phyloP scores from a whole-genome alignment of 2,329 filamentous ascomycete species.

The Claviceps quebecensis region DNA sequence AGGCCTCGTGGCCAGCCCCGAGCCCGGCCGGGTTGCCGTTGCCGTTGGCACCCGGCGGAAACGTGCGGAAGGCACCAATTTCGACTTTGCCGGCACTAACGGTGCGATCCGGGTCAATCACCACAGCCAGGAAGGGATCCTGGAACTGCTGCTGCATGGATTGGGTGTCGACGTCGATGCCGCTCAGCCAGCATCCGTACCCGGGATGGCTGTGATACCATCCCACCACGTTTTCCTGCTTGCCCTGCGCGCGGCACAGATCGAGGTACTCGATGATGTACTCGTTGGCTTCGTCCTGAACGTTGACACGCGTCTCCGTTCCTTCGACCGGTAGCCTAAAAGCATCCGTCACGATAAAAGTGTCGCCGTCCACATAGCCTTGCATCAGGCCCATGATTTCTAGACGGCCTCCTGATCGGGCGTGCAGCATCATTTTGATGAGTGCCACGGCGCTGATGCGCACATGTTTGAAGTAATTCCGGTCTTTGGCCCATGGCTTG shows the following conservation, averaged over 20 bases:
- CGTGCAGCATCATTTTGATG: slow-evolving; percentile 99
- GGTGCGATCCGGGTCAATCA: slow-evolving; percentile 91
- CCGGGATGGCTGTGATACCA: slow-evolving; percentile 98
- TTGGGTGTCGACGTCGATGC: slow-evolving; percentile 89
- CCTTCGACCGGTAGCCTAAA: slow-evolving; percentile 91
- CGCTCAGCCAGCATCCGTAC: slow-evolving; percentile 94
- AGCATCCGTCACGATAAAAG: slow-evolving; percentile 85
- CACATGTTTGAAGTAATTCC: slow-evolving; percentile 82
- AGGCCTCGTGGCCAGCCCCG: slow-evolving; percentile 7
- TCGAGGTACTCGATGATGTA: slow-evolving; percentile 84
- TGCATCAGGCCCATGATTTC: slow-evolving; percentile 99
- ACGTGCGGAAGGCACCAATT: slow-evolving; percentile 92
- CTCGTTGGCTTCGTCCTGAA: slow-evolving; percentile 89
- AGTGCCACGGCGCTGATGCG: slow-evolving; percentile 88
- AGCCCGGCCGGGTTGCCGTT: too few species aligned
- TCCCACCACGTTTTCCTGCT: slow-evolving; percentile 83
- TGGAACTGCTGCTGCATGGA: slow-evolving; percentile 69
- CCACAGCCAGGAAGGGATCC: slow-evolving; percentile 88
- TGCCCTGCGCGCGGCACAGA: slow-evolving; percentile 57
- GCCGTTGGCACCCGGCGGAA: slow-evolving; percentile 30
- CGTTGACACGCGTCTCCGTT: slow-evolving; percentile 96
- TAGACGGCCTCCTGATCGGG: slow-evolving; percentile 78
- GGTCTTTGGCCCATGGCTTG: slow-evolving; percentile 65
- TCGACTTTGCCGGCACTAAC: slow-evolving; percentile 92
- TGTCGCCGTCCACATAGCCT: slow-evolving; percentile 73